Conservation (phyloP, 2,329 filamentous ascomycete genomes). For the Aspergillus tanneri region DNA sequence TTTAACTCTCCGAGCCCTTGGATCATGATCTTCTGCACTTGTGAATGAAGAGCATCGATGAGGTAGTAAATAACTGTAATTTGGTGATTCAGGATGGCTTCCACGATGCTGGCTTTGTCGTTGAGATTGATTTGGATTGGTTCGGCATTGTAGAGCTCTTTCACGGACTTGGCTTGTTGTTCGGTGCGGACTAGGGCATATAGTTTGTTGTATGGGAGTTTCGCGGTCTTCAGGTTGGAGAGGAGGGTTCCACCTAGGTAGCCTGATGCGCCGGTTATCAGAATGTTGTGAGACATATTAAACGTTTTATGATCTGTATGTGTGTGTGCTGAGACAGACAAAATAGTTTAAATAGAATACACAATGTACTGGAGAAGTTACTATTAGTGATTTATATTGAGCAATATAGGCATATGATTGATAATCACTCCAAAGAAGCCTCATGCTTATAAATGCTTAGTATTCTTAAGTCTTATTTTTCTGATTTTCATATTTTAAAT, state of each 20-base stretch:
- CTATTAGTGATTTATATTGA: no score
- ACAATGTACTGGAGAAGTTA: no score
- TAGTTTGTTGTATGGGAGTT: slow-evolving; percentile 45
- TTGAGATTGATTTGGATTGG: slow-evolving; percentile 44
- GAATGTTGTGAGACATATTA: slow-evolving; percentile 37
- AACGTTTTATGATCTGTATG: no score
- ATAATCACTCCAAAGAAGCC: no score
- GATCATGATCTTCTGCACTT: slow-evolving; percentile 45
- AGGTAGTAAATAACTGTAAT: slow-evolving; percentile 53
- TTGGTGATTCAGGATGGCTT: no score
- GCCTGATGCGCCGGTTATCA: slow-evolving; percentile 54
- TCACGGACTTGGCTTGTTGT: slow-evolving; percentile 47
- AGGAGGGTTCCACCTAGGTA: slow-evolving; percentile 55
- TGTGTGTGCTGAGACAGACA: no score
- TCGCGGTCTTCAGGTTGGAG: slow-evolving; percentile 35
- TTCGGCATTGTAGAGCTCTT: slow-evolving; percentile 43
- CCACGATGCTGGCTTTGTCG: slow-evolving; percentile 41
- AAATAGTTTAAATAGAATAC: no score
- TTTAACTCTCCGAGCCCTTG: slow-evolving; percentile 49
- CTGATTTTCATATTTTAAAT: no score
- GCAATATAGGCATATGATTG: no score
- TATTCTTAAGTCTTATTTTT: no score
- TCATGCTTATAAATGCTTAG: no score
- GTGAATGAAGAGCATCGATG: slow-evolving; percentile 42
- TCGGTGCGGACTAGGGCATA: slow-evolving; percentile 51